Base-by-base conservation (phyloP, 345 rosid species). In the Rhodomyrtus tomentosa region DNA sequence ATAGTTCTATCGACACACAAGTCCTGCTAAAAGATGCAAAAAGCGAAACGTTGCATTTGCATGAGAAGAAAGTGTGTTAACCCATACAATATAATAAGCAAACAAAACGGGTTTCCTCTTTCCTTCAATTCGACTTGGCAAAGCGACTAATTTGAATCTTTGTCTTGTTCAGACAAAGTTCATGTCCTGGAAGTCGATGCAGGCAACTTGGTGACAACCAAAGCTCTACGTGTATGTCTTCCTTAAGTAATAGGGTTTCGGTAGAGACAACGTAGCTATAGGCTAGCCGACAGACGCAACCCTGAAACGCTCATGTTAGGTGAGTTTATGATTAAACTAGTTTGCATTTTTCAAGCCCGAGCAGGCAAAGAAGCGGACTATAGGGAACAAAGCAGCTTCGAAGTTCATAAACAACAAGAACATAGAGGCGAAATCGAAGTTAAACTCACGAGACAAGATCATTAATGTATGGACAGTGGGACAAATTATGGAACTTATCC, bases 351-450 rank as follows among this genome's bases (percentile, higher is more conserved):
- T 40, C 40, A 36, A 16, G 38, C 25, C 48, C 45, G 38, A 40
- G 76, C 42, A 85, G 86, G 92, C 93, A 88, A 83, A 45, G 84
- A 62, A 84, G 84, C 92, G 88, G 91, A 82, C 74, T 82, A 88
- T 40, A 86, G 83, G 91, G 89, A 81, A 72, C 85, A 88, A 88
- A 73, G 85, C 38, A 48, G 84, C 89, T 73, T 91, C 42, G 89
- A 84, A 87, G 85, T 86, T 87, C 83, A 87, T 88, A 88, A 89
- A 90, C 89, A 83, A 90, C 49, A 59, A 83, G 58, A 68, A 51
- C 25, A 82, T 50, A 55, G 52, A 83, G 52, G 55, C 84, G 55
- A 59, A 56, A 42, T 68, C 18, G 59, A 55, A 56, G 24, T 68
- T 16, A 68, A 32, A 32, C 76, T 68, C 76, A 36, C 45, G 32